Conservation (phyloP, 352 stramenopile species). For the Lagenidium giganteum region DNA sequence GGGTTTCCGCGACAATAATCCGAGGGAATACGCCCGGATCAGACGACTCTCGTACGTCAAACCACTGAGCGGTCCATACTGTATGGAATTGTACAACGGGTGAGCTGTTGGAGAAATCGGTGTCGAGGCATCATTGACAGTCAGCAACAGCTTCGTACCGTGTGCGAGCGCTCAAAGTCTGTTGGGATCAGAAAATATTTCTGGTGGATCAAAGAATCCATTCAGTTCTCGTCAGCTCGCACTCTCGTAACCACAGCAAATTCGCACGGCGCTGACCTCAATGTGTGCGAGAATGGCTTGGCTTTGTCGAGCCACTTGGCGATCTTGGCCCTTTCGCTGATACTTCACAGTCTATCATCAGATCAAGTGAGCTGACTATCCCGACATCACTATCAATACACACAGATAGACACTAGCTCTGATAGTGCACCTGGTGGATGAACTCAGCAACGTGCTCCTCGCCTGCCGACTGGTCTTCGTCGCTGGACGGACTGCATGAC, state of each 20-base stretch:
- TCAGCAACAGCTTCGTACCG: conserved; percentile 14
- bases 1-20: conserved; percentile 29
- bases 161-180: conserved; percentile 43
- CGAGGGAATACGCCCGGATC: conserved; percentile 48
- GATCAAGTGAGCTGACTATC: too few species aligned
- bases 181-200: conserved; percentile 34
- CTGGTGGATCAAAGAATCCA: too few species aligned
- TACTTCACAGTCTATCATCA: conserved; percentile 70
- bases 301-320: conserved; percentile 25
- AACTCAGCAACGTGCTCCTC: conserved; percentile 38
- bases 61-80: conserved; percentile 61
- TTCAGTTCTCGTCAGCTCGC: background rate
- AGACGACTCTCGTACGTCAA: conserved; percentile 53
- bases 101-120: too few species aligned
- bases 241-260: background rate
- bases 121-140: background rate
- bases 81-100: too few species aligned
- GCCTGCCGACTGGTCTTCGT: conserved; percentile 19
- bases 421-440: conserved; percentile 58
- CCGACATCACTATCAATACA: too few species aligned
- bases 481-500: background rate
- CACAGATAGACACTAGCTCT: too few species aligned
- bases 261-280: conserved; percentile 17
- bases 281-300: conserved; percentile 44
- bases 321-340: conserved; percentile 24